A percentile compares a stretch with the other conserved stretches of the same genome.
These are phyloP conservation scores for Syncephalastrum monosporum DNA, from an alignment of 371 early-diverging fungal species.

Conservation along the genomic window DNA sequence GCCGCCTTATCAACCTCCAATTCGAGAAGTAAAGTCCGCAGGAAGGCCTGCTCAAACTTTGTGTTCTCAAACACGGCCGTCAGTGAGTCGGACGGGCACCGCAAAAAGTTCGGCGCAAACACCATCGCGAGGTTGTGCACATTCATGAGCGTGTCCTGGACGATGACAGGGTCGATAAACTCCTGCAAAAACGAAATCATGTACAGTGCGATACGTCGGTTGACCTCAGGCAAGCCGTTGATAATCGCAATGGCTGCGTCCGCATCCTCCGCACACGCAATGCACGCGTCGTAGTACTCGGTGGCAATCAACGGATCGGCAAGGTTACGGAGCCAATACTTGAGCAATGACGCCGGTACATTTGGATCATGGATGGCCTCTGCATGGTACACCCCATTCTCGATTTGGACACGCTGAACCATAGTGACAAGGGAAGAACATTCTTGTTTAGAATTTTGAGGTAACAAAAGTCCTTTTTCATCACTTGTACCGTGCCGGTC, in stretches of 20 bases:
- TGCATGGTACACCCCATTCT: constrained; percentile 78
- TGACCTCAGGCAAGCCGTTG: constrained; percentile 68
- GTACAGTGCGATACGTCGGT: constrained; percentile 76
- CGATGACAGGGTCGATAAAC: constrained; percentile 72
- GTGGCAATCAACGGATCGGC: constrained; percentile 88
- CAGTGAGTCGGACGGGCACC: constrained; percentile 83
- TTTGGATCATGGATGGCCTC: constrained; percentile 81
- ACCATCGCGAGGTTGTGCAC: constrained; percentile 92
- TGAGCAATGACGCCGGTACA: constrained; percentile 90
- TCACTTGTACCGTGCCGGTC: not conserved
- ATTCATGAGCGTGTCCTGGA: constrained; percentile 83
- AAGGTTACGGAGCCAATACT: constrained; percentile 93
- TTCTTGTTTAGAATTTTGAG: not conserved
- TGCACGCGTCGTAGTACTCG: constrained; percentile 75
- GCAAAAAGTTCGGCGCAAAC: constrained; percentile 93
- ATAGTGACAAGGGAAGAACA: not conserved
- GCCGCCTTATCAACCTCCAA: constrained; percentile 20
- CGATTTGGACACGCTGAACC: constrained; percentile 68
- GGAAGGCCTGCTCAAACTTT: constrained; percentile 62
- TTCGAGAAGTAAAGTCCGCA: constrained; percentile 36
- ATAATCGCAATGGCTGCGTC: constrained; percentile 65
- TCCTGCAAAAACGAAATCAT: constrained; percentile 83
- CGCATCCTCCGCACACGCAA: constrained; percentile 54
- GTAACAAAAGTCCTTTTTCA: not conserved
- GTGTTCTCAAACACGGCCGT: constrained; percentile 81